These are phyloP conservation scores for Geosmithia putterillii DNA, from an alignment of 2,329 filamentous ascomycete species.

Conservation along the genomic window DNA sequence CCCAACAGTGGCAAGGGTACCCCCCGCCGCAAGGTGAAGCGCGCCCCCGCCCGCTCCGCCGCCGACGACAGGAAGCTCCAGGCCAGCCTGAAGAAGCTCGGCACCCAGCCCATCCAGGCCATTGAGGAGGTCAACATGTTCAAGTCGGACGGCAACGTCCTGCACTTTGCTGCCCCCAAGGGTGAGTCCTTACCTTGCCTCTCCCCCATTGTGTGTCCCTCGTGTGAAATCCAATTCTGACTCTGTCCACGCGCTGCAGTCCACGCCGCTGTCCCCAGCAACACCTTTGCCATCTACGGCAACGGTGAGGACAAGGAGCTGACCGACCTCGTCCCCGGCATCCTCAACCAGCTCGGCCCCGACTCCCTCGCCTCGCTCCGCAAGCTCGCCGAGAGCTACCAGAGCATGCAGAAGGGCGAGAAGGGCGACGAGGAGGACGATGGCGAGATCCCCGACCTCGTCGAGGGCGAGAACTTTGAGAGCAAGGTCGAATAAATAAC, in stretches of 20 bases:
- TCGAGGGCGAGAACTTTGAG: constrained; percentile 97
- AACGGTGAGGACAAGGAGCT: constrained; percentile 99
- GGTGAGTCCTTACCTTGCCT: constrained; percentile 44
- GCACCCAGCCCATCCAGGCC: constrained; percentile 97
- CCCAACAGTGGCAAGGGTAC: constrained; percentile 80
- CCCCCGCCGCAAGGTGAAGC: constrained; percentile 96
- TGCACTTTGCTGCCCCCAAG: constrained; percentile 97
- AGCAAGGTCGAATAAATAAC: constrained; percentile 76
- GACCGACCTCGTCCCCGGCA: constrained; percentile 96
- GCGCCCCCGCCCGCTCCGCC: constrained; percentile 81
- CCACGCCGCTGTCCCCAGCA: constrained; percentile 90
- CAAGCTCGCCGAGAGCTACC: constrained; percentile 98
- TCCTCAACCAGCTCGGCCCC: constrained; percentile 98
- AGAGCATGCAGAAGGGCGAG: constrained; percentile 94
- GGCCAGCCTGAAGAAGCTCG: constrained; percentile 95
- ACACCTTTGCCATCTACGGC: constrained; percentile 99
- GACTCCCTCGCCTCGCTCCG: constrained; percentile 95
- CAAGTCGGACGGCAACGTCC: constrained; percentile 99
- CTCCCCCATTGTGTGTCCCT: neutral
- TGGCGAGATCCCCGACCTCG: constrained; percentile 93
- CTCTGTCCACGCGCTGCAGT: constrained; percentile 41
- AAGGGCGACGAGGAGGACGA: constrained; percentile 74
- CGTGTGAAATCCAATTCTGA: neutral
- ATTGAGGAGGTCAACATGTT: constrained; percentile 99
- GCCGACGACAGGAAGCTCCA: constrained; percentile 99